phyloP scores from a whole-genome alignment of 139 green algal species.

The Monoraphidium neglectum region DNA sequence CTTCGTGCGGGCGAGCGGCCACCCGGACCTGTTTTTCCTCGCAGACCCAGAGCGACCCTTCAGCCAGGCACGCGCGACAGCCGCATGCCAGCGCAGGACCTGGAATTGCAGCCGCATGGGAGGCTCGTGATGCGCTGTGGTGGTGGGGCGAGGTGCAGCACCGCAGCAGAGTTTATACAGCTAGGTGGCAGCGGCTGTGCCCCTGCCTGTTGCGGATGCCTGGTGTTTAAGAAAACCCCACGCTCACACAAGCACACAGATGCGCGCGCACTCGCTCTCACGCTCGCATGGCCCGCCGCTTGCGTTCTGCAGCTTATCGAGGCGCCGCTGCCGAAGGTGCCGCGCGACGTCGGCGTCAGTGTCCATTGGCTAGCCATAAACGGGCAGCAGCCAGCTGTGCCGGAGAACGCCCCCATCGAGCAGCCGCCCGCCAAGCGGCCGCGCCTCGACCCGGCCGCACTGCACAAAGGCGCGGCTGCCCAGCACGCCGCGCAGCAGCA shows the following conservation, averaged over 20 bases:
- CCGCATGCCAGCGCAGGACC: too few relatives aligned
- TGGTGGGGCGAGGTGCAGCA: too few relatives aligned
- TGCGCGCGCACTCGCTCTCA: too few relatives aligned
- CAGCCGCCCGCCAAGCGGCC: conserved; percentile 33
- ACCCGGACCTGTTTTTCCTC: conserved; percentile 78
- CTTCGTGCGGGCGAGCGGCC: conserved; percentile 65
- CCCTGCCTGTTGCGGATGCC: too few relatives aligned
- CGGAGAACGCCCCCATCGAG: conserved; percentile 78
- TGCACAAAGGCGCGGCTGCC: neutral
- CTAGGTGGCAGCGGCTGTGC: too few relatives aligned
- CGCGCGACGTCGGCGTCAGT: conserved; percentile 73
- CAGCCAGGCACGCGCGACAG: conserved; percentile 43
- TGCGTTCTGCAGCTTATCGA: conserved; percentile 57
- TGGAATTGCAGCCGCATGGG: too few relatives aligned
- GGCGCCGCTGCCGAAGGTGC: conserved; percentile 61
- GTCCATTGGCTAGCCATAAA: conserved; percentile 93
- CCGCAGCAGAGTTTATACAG: too few relatives aligned
- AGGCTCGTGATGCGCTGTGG: too few relatives aligned
- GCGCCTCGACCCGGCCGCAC: neutral
- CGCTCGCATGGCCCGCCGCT: neutral
- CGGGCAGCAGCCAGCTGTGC: conserved; percentile 84
- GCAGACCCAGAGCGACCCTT: conserved; percentile 57
- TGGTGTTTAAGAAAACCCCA: too few relatives aligned
- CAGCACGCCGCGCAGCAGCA: neutral
- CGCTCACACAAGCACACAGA: too few relatives aligned